Evolutionary conservation across 345 rosid genomes (phyloP).

Genomic region (Geranium rotundifolium): DNA sequence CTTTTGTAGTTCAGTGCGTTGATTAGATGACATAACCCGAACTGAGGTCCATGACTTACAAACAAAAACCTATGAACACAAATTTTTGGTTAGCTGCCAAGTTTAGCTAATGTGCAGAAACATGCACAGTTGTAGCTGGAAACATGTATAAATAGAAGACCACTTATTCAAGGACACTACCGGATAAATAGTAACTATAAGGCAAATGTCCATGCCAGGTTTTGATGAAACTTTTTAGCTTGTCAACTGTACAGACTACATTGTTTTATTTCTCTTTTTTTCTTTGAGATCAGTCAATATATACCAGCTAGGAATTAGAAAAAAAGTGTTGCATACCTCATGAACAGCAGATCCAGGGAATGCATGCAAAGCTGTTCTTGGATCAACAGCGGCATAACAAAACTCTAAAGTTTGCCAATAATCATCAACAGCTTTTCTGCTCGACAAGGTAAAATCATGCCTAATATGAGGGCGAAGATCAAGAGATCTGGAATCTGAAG

Average conservation of each 20-base stretch:
- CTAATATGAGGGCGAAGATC: conserved; percentile 91
- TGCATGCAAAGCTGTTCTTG: conserved; percentile 66
- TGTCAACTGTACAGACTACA: background rate
- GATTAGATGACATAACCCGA: conserved; percentile 70
- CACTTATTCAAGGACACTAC: background rate
- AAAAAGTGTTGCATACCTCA: conserved; percentile 38
- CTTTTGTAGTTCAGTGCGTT: conserved; percentile 58
- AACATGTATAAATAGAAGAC: background rate
- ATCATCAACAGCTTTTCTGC: conserved; percentile 69
- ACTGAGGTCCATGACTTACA: conserved; percentile 74
- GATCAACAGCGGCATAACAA: conserved; percentile 90
- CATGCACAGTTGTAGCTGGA: background rate
- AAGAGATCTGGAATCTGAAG: conserved; percentile 34
- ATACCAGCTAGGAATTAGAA: too few species aligned
- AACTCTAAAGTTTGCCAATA: conserved; percentile 92
- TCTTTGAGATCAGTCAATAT: too few species aligned
- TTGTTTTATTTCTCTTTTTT: too few species aligned
- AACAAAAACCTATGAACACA: conserved; percentile 50
- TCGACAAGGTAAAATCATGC: conserved; percentile 75
- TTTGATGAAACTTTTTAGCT: background rate
- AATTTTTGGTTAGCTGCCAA: background rate
- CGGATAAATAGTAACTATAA: background rate
- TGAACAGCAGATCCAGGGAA: conserved; percentile 93
- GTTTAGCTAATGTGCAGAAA: background rate
- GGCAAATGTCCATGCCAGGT: background rate